Base-by-base conservation (phyloP, 139 green algal species). In the Tetraselmis striata region DNA sequence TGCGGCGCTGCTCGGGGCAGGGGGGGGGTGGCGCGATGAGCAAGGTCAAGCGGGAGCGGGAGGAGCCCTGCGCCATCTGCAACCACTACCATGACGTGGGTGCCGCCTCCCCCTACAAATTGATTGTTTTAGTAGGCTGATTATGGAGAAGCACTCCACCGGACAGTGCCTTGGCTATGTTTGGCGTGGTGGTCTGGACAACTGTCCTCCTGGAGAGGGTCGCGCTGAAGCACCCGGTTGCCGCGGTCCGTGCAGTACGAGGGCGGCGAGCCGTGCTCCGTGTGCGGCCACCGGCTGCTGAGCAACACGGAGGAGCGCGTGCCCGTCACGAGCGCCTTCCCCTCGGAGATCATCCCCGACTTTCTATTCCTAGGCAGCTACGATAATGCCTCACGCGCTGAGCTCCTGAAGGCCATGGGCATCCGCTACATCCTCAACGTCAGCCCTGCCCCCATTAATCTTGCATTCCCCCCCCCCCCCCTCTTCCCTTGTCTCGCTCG, bases 331-430 rank as follows among this genome's bases (percentile, higher is more conserved):
- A 67, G 45, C 76, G 74, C 85, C 28, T 88, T 97, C 25, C 95
- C 95, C 1, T 91, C 93, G 2, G 89, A 93, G 2, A 89, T 98
- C 23, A 84, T 98, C 18, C 89, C 89, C 25, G 87, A 87, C 23
- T 96, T 96, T 75, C 84, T 98, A 2, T 98, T 93, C 81, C 80
- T 98, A 11, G 95, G 95, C 31, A 94, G 88, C 81, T 98, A 97
- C 76, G 95, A 98, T 87, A 93, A 96, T 31, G 93, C 95, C 1
- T 95, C 92, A 0, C 83, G 95, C 22, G 88, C 90, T 24, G 95
- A 98, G 76, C 81, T 98, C 26, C 87, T 98, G 0, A 95, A 94
- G 75, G 86, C 90, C 2, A 87, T 97, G 83, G 93, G 88, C 11
- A 94, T 98, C 79, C 92, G 78, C 0, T 86, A 96, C 83, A 95